phyloP scores from a whole-genome alignment of 768 basidiomycete species.

The Omphalotus guepiniiformis region DNA sequence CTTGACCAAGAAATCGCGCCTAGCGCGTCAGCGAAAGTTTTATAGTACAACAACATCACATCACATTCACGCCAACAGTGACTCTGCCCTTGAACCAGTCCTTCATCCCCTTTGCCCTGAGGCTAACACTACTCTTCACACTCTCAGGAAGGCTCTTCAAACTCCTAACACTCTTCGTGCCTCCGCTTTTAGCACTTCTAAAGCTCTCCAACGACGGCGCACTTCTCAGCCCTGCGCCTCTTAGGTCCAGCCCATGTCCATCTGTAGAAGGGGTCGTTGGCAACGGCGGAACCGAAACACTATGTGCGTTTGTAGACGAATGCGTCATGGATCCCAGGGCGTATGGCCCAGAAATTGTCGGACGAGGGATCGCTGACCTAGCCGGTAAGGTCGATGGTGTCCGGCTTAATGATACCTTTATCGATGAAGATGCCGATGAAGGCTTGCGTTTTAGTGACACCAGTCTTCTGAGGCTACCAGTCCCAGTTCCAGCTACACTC shows the following conservation, averaged over 20 bases:
- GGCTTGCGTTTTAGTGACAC: constrained; percentile 5
- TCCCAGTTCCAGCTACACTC: constrained; percentile 7
- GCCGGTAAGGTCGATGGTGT: background rate
- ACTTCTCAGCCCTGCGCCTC: constrained; percentile 21
- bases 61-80: constrained; percentile 5
- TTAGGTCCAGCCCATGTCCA: background rate
- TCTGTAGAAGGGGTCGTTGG: background rate
- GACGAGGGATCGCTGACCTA: constrained; percentile 19
- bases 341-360: constrained; percentile 43
- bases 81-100: constrained; percentile 14
- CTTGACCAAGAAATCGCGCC: constrained; percentile 5
- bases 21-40: too few species aligned
- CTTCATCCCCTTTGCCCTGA: constrained; percentile 11
- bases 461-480: constrained; percentile 5
- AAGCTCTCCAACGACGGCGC: constrained; percentile 46
- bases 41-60: background rate
- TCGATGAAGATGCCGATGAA: constrained; percentile 2
- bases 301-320: too few species aligned
- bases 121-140: constrained; percentile 11
- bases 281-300: too few species aligned
- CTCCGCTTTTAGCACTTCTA: constrained; percentile 35
- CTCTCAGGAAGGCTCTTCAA: constrained; percentile 28
- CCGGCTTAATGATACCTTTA: background rate
- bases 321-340: constrained; percentile 31
- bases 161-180: constrained; percentile 39